These are phyloP conservation scores for Populus hybrid DNA, from an alignment of 441 rosid genomes.

Conservation along the genomic window DNA sequence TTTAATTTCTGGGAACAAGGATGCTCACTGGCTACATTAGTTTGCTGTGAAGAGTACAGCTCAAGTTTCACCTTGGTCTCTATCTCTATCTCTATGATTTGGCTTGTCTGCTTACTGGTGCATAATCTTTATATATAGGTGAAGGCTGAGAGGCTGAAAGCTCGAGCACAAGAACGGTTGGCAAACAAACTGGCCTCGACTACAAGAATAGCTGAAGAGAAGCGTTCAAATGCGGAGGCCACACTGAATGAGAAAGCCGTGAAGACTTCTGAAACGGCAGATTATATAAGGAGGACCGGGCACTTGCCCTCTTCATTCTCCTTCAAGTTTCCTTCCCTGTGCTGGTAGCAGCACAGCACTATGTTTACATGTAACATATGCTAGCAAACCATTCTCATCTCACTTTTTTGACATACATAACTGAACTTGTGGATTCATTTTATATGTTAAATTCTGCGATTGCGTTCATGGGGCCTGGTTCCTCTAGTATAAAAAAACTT, in stretches of 20 bases:
- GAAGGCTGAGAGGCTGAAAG: constrained; percentile 80
- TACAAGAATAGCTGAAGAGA: constrained; percentile 76
- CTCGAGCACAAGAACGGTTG: constrained; percentile 71
- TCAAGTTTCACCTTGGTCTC: background rate
- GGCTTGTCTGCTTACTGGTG: background rate
- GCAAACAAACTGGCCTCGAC: constrained; percentile 69
- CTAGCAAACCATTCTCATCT: constrained; percentile 1
- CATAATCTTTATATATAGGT: constrained; percentile 34
- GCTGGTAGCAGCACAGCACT: constrained; percentile 52
- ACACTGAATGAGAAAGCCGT: constrained; percentile 66
- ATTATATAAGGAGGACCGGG: constrained; percentile 83
- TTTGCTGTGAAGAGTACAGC: background rate
- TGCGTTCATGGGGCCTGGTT: constrained; percentile 4
- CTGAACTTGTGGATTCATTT: constrained; percentile 12
- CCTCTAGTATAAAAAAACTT: background rate
- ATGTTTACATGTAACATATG: constrained; percentile 13
- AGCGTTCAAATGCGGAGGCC: constrained; percentile 81
- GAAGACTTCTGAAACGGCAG: constrained; percentile 73
- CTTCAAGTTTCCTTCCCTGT: constrained; percentile 73
- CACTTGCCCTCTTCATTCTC: constrained; percentile 76
- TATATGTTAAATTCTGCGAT: constrained; percentile 10
- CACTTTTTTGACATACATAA: constrained; percentile 9
- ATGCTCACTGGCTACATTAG: background rate
- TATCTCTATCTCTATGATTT: background rate
- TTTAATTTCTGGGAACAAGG: background rate